A percentile compares a stretch with the other conserved stretches of the same genome.
Conservation (phyloP, 192 early-diverging fungal genomes). For the Coemansia sp. region DNA sequence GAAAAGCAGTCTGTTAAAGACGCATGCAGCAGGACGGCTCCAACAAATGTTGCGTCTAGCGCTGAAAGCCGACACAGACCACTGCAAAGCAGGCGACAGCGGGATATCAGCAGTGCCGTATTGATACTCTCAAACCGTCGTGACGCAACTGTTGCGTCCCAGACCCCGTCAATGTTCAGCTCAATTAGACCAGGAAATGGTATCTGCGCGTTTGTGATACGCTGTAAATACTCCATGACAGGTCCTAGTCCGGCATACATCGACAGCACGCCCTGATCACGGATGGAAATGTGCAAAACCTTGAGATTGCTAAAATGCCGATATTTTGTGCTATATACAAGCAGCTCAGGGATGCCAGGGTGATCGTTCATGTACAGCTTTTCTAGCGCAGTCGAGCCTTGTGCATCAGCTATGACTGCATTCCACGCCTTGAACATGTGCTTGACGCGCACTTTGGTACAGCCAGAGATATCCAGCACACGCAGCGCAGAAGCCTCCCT, state of each 20-base stretch:
- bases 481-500: constrained; percentile 21
- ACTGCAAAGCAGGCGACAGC: constrained; percentile 13
- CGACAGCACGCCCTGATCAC: constrained; percentile 25
- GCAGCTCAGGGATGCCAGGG: constrained; percentile 37
- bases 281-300: constrained; percentile 35
- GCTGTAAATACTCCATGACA: constrained; percentile 25
- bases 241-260: constrained; percentile 14
- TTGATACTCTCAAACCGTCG: constrained; percentile 22
- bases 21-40: background rate
- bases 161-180: constrained; percentile 41
- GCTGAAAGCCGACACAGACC: constrained; percentile 29
- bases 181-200: constrained; percentile 31
- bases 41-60: constrained; percentile 15
- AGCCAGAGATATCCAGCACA: constrained; percentile 49
- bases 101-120: background rate
- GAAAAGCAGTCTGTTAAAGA: constrained; percentile 16
- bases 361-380: constrained; percentile 42
- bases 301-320: constrained; percentile 30
- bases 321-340: constrained; percentile 34
- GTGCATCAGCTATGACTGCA: constrained; percentile 19
- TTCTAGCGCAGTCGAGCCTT: constrained; percentile 24
- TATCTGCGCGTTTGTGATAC: constrained; percentile 8
- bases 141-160: constrained; percentile 14
- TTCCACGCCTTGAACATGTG: constrained; percentile 34
- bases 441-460: constrained; percentile 24